Evolutionary conservation across 805 yeast species (phyloP).

Genomic region (Candida nitratophila): DNA sequence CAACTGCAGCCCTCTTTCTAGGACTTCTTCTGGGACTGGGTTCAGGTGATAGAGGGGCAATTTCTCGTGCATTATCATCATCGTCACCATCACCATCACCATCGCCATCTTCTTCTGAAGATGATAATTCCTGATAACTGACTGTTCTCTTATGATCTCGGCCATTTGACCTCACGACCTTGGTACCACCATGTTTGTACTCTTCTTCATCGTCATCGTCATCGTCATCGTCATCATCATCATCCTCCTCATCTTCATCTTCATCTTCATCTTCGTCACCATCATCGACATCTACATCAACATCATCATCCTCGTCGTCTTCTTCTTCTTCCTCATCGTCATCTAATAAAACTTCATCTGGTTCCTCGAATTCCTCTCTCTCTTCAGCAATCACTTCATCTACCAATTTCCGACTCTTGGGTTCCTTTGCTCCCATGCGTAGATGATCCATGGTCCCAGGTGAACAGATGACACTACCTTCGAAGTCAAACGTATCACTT

Average conservation of each 20-base stretch:
- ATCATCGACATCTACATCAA: conserved; percentile 7
- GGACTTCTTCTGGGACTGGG: not conserved
- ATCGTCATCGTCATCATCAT: conserved; percentile 2
- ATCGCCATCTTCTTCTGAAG: not conserved
- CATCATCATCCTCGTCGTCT: conserved; percentile 8
- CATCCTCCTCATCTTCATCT: conserved; percentile 2
- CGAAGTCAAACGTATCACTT: too few relatives aligned
- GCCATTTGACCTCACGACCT: not conserved
- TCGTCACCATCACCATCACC: too few relatives aligned
- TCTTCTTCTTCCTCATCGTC: conserved; percentile 13
- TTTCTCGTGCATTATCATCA: too few relatives aligned
- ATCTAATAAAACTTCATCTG: conserved; percentile 10
- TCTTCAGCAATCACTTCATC: too few relatives aligned
- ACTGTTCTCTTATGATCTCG: not conserved
- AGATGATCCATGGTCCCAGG: conserved; percentile 8
- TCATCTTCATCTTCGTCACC: conserved; percentile 5
- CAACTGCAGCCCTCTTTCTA: not conserved
- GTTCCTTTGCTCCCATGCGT: not conserved
- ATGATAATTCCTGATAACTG: not conserved
- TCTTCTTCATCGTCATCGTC: conserved; percentile 1
- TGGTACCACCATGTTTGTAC: not conserved
- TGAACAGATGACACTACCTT: conserved; percentile 12
- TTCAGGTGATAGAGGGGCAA: not conserved
- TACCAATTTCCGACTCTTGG: too few relatives aligned
- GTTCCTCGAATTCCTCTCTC: not conserved